These are phyloP conservation scores for Sclerotinia nivalis DNA, from an alignment of 2,329 filamentous ascomycete species.

Conservation along the genomic window DNA sequence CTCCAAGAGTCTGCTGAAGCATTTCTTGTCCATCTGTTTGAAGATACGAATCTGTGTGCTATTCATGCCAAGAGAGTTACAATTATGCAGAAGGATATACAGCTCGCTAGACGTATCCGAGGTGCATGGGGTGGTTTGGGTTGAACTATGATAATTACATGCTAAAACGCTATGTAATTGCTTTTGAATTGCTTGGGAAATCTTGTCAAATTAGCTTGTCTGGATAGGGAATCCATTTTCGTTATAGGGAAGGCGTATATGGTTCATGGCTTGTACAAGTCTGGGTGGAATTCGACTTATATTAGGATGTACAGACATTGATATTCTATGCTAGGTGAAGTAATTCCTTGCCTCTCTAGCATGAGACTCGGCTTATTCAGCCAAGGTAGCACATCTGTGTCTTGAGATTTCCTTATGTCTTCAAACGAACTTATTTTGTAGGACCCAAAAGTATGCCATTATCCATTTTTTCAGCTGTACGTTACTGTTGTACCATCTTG, in stretches of 20 bases:
- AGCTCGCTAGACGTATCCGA: conserved; percentile 79
- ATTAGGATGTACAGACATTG: background rate
- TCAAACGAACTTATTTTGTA: background rate
- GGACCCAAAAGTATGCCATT: background rate
- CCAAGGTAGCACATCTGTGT: background rate
- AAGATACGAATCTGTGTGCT: conserved; percentile 93
- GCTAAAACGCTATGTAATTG: background rate
- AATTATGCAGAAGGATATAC: conserved; percentile 98
- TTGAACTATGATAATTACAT: conserved; percentile 36
- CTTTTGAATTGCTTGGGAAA: conserved; percentile 4
- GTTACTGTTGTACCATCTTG: conserved; percentile 55
- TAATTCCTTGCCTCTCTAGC: background rate
- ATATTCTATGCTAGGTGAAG: background rate
- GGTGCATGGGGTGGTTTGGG: conserved; percentile 74
- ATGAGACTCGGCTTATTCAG: conserved; percentile 8
- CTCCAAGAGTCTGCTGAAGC: conserved; percentile 96
- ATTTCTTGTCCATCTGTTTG: conserved; percentile 93
- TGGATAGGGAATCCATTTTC: background rate
- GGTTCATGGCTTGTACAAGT: conserved; percentile 11
- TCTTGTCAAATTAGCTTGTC: conserved; percentile 10
- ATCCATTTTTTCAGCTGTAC: conserved; percentile 32
- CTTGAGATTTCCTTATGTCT: conserved; percentile 4
- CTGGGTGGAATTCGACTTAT: conserved; percentile 6
- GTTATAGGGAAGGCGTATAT: conserved; percentile 9
- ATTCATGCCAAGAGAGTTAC: conserved; percentile 96